Conservation (phyloP, 139 green algal genomes). For the Astrephomene gubernaculifera region DNA sequence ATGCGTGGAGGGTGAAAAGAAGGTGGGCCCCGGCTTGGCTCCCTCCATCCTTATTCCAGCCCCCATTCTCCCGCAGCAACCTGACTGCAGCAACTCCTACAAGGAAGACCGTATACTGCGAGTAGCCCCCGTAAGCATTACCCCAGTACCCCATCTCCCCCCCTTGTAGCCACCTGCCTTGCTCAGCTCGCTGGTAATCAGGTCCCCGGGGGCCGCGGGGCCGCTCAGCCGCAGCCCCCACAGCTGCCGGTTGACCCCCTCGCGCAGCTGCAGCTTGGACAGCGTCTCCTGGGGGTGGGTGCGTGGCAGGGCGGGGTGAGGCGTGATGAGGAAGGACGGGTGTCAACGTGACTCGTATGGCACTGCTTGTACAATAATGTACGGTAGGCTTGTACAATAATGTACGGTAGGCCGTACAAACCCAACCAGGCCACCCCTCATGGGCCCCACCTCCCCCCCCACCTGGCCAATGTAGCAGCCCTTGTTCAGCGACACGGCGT, state of each 20-base stretch:
- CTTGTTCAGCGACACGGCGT: conserved; percentile 79
- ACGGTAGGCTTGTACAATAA: too few species aligned
- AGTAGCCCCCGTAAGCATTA: too few species aligned
- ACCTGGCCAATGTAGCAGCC: conserved; percentile 63
- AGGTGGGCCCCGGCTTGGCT: too few species aligned
- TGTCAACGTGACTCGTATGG: too few species aligned
- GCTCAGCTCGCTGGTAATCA: conserved; percentile 46
- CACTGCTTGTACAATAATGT: too few species aligned
- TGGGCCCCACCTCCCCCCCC: not conserved
- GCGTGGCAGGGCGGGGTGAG: not conserved
- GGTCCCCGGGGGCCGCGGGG: conserved; percentile 46
- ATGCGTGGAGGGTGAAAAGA: too few species aligned
- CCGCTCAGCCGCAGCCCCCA: conserved; percentile 68
- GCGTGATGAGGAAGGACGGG: not conserved
- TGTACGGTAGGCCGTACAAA: too few species aligned
- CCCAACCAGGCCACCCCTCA: too few species aligned
- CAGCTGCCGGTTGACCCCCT: conserved; percentile 79
- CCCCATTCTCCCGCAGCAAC: too few species aligned
- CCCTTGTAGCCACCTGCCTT: not conserved
- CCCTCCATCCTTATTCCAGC: too few species aligned
- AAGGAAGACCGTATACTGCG: too few species aligned
- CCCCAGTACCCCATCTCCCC: not conserved
- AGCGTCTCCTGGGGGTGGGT: conserved; percentile 80
- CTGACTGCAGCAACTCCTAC: too few species aligned
- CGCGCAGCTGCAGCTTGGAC: conserved; percentile 70